Evolutionary conservation across 2,329 filamentous ascomycete species (phyloP).

Genomic region (Arthroderma sp.): DNA sequence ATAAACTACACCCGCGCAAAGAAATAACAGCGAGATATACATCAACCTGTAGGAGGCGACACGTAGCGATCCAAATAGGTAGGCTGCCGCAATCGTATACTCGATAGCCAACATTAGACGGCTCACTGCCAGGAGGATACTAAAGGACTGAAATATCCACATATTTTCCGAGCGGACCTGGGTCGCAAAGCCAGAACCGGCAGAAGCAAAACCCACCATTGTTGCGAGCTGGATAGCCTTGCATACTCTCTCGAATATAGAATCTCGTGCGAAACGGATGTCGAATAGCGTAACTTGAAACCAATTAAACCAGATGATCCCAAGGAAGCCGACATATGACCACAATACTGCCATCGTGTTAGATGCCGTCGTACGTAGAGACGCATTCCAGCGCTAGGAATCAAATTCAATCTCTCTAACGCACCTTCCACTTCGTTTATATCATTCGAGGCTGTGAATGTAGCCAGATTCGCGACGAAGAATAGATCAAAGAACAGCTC

Average conservation of each 20-base stretch:
- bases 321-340: slow-evolving; percentile 41
- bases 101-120: slow-evolving; percentile 42
- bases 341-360: slow-evolving; percentile 20
- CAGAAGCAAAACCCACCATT: slow-evolving; percentile 52
- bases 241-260: slow-evolving; percentile 47
- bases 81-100: slow-evolving; percentile 32
- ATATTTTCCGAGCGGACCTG: slow-evolving; percentile 27
- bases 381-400: not conserved
- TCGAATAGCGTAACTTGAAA: slow-evolving; percentile 51
- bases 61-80: slow-evolving; percentile 5
- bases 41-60: not conserved
- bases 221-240: slow-evolving; percentile 49
- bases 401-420: slow-evolving; percentile 1
- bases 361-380: not conserved
- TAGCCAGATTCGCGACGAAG: slow-evolving; percentile 52
- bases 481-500: slow-evolving; percentile 50
- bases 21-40: not conserved
- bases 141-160: slow-evolving; percentile 33
- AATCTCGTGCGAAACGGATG: slow-evolving; percentile 52
- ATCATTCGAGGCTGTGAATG: slow-evolving; percentile 45
- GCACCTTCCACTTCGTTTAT: slow-evolving; percentile 37
- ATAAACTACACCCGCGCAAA: not conserved
- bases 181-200: slow-evolving; percentile 34
- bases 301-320: slow-evolving; percentile 57
- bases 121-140: slow-evolving; percentile 37